Base-by-base conservation (phyloP, 495 filamentous ascomycete genomes). In the Podospora pseudocomata region DNA sequence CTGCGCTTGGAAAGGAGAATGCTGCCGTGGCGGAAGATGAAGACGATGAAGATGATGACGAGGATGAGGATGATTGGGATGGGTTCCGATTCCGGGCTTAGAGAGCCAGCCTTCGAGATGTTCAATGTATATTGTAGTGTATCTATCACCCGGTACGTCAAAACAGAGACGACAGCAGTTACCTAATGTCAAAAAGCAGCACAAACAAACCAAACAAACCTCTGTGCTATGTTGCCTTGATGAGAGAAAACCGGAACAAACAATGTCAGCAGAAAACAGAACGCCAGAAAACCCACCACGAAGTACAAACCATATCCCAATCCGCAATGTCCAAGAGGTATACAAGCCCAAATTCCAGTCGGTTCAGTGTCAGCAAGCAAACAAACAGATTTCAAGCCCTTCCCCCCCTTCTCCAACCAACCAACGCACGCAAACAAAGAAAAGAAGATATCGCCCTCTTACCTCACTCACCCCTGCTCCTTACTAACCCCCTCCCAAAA, bases 21-120 rank as follows among this genome's bases (percentile, higher is more conserved):
- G 75, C 72, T 32, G 76, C 34, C 2, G 30, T 57, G 7, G 27
- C 28, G 4, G 75, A 71, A 2, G 74, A 78, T 0, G 77, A 73
- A 64, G 85, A 84, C 3, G 86, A 87, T 0, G 86, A 88, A 1
- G 86, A 88, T 3, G 85, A 85, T 1, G 86, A 88, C 0, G 84
- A 86, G 1, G 84, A 86, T 4, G 85, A 86, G 0, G 82, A 84
- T 13, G 85, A 86, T 34, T 92, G 88, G 88, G 88, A 89, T 77
- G 86, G 86, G 61, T 93, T 91, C 83, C 79, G 87, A 67, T 89
- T 92, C 72, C 84, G 85, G 32, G 73, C 71, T 1, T 80, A 75
- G 62, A 32, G 61, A 18, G 19, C 5, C 28, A 18, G 39, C 9
- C 15, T 49, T 49, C 5, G 39, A 11, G 2, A 49, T 32, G 4